phyloP scores from a whole-genome alignment of 108 stramenopile species.

The Cyclotella cryptica region DNA sequence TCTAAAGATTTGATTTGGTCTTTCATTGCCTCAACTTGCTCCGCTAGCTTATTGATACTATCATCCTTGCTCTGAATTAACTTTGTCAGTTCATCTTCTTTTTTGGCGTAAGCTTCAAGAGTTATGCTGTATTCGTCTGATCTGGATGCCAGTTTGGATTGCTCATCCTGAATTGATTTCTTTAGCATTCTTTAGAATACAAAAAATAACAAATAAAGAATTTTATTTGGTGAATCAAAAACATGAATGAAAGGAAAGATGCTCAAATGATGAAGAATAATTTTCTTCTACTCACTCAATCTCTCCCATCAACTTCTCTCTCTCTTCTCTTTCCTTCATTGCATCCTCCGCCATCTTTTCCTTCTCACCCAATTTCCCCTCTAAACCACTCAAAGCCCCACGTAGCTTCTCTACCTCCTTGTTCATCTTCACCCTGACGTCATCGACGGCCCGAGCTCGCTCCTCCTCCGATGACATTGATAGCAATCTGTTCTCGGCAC shows the following conservation, averaged over 20 bases:
- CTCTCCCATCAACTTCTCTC: conserved; percentile 40
- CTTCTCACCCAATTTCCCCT: conserved; percentile 24
- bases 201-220: too few species aligned
- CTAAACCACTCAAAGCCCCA: conserved; percentile 31
- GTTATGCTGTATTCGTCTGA: conserved; percentile 23
- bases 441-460: conserved; percentile 30
- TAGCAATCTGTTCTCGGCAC: conserved; percentile 9
- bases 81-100: conserved; percentile 28
- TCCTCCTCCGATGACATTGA: conserved; percentile 5
- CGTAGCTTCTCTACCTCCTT: conserved; percentile 48
- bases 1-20: conserved; percentile 34
- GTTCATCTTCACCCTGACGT: conserved; percentile 41
- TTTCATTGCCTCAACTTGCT: conserved; percentile 31
- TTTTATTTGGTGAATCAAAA: too few species aligned
- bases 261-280: not conserved
- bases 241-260: not conserved
- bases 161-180: conserved; percentile 26
- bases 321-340: conserved; percentile 20
- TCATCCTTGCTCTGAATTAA: conserved; percentile 38
- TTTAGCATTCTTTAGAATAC: conserved; percentile 22
- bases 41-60: conserved; percentile 19
- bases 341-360: too few species aligned
- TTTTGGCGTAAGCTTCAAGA: conserved; percentile 26
- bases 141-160: conserved; percentile 23
- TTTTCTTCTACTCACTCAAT: conserved; percentile 24